A percentile compares a stretch with the other conserved stretches of the same genome.
Conservation (phyloP, 495 filamentous ascomycete species). For the Aspergillus carlsbadensis region DNA sequence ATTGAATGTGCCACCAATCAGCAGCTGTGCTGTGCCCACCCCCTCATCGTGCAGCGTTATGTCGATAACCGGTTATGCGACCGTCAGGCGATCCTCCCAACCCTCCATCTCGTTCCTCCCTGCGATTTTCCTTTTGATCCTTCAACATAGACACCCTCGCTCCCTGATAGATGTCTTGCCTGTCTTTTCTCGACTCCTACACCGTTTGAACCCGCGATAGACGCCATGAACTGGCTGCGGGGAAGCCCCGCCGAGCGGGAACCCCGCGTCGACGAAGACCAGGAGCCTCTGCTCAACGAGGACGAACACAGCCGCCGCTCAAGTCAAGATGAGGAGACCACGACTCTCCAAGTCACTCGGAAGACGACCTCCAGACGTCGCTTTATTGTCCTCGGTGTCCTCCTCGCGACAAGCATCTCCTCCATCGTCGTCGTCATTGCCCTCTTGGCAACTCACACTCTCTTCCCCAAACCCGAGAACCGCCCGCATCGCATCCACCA, state of each 20-base stretch:
- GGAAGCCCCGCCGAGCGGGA: neutral
- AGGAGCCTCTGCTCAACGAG: constrained; percentile 6
- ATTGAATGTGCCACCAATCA: too few relatives aligned
- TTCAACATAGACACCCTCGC: too few relatives aligned
- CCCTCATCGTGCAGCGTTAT: too few relatives aligned
- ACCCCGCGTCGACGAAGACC: neutral
- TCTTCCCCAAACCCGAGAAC: neutral
- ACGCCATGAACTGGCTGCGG: constrained; percentile 4
- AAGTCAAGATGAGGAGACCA: neutral
- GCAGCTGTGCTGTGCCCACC: too few relatives aligned
- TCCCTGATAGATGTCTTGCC: too few relatives aligned
- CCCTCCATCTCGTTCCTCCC: too few relatives aligned
- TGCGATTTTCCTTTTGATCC: too few relatives aligned
- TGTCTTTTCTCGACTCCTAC: too few relatives aligned
- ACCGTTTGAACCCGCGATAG: neutral
- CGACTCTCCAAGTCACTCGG: neutral
- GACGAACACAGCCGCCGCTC: neutral
- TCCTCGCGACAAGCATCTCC: neutral
- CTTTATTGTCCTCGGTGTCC: neutral
- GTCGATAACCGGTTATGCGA: too few relatives aligned
- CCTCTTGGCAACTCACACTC: neutral
- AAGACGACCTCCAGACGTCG: neutral
- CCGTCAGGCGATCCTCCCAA: too few relatives aligned
- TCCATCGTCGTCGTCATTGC: neutral
- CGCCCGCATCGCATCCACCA: neutral